Conservation (phyloP, 192 early-diverging fungal species). For the Gryganskiella cystojenkinii region DNA sequence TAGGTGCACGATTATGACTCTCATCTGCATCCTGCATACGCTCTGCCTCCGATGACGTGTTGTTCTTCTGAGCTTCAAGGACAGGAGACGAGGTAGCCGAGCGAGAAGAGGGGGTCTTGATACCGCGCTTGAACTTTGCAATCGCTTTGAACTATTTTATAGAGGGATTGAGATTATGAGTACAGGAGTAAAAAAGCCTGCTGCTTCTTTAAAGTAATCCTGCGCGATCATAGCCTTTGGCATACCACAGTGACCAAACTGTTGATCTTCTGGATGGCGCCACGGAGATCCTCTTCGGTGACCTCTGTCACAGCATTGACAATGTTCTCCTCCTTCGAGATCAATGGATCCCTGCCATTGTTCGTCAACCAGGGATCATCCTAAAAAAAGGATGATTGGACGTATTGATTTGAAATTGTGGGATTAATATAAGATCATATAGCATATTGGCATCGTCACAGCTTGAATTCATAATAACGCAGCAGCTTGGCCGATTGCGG, state of each 20-base stretch:
- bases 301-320: conserved; percentile 75
- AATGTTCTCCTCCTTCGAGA: conserved; percentile 82
- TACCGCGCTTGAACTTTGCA: conserved; percentile 42
- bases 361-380: conserved; percentile 89
- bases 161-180: not conserved
- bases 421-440: not conserved
- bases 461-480: conserved; percentile 5
- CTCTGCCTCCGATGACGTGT: not conserved
- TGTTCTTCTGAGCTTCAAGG: not conserved
- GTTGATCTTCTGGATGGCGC: conserved; percentile 76
- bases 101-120: conserved; percentile 12
- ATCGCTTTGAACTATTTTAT: conserved; percentile 51
- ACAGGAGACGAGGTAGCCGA: not conserved
- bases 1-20: not conserved
- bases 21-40: conserved; percentile 48
- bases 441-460: conserved; percentile 24
- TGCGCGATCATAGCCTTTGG: no score
- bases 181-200: not conserved
- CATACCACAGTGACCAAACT: conserved; percentile 77
- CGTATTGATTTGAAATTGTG: not conserved
- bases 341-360: conserved; percentile 67
- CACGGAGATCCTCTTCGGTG: conserved; percentile 87
- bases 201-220: no score
- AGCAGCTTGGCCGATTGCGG: not conserved
- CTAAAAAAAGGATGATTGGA: conserved; percentile 14